Percentiles rank a stretch among this genome's conserved stretches.
These are phyloP conservation scores for Backusella psychrophila DNA, from an alignment of 192 early-diverging fungal genomes.

Conservation along the genomic window DNA sequence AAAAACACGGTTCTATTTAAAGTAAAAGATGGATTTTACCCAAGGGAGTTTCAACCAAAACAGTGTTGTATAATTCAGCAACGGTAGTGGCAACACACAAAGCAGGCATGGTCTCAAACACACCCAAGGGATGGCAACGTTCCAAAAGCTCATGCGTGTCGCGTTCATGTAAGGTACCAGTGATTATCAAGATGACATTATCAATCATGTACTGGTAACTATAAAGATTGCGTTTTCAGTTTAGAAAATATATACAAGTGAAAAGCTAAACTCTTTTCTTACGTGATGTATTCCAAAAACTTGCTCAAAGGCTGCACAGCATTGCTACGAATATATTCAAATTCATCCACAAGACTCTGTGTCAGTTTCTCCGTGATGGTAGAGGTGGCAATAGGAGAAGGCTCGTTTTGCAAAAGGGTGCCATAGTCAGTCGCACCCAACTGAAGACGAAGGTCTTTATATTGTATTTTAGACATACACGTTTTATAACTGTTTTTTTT, in stretches of 20 bases:
- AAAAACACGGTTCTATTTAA: neutral
- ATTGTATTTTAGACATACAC: neutral
- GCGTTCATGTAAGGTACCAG: slow-evolving; percentile 96
- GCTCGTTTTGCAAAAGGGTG: slow-evolving; percentile 91
- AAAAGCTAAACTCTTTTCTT: slow-evolving; percentile 22
- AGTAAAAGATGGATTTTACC: slow-evolving; percentile 41
- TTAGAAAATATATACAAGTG: too few relatives aligned
- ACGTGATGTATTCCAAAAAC: slow-evolving; percentile 98
- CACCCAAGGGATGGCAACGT: slow-evolving; percentile 95
- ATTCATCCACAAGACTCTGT: slow-evolving; percentile 88
- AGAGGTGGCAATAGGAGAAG: slow-evolving; percentile 91
- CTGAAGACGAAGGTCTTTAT: slow-evolving; percentile 95
- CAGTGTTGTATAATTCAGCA: slow-evolving; percentile 92
- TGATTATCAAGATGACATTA: slow-evolving; percentile 97
- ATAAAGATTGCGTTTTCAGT: too few relatives aligned
- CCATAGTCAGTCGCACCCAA: slow-evolving; percentile 96
- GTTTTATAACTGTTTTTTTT: neutral
- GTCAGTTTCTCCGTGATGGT: slow-evolving; percentile 87
- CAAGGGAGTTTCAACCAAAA: slow-evolving; percentile 94
- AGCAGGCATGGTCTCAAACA: slow-evolving; percentile 98
- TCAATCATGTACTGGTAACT: slow-evolving; percentile 99
- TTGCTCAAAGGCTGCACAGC: slow-evolving; percentile 80
- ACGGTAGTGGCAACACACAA: slow-evolving; percentile 97
- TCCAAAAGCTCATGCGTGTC: slow-evolving; percentile 97
- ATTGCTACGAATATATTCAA: slow-evolving; percentile 87